Conservation (phyloP, 306 rosid genomes). For the Mimosa bimucronata region DNA sequence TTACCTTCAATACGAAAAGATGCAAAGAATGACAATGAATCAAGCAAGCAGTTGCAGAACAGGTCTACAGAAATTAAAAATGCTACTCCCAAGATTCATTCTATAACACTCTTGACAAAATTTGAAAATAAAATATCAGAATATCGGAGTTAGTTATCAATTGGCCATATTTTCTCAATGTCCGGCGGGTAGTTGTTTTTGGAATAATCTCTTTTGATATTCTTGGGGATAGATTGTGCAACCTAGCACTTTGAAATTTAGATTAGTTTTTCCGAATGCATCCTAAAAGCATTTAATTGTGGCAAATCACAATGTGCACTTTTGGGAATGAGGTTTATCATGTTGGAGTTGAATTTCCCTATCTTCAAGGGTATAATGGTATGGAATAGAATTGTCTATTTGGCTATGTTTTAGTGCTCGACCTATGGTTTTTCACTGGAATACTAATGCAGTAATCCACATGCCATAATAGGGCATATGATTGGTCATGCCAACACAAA, state of each 20-base stretch:
- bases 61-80: slow-evolving; percentile 10
- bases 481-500: background rate
- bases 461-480: background rate
- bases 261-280: background rate
- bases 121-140: slow-evolving; percentile 17
- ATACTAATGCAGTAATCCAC: background rate
- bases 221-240: background rate
- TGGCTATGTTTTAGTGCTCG: background rate
- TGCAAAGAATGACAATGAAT: slow-evolving; percentile 23
- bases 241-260: background rate
- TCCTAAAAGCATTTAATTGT: background rate
- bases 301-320: too few relatives aligned
- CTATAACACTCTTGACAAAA: slow-evolving; percentile 18
- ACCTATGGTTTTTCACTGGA: background rate
- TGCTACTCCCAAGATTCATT: slow-evolving; percentile 20
- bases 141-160: background rate
- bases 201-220: background rate
- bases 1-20: slow-evolving; percentile 20
- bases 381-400: background rate
- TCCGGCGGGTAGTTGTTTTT: background rate
- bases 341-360: background rate
- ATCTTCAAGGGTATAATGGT: background rate
- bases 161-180: background rate
- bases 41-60: slow-evolving; percentile 32
- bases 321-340: background rate